phyloP scores from a whole-genome alignment of 495 filamentous ascomycete genomes.

The Trichocladium uniseriatum region DNA sequence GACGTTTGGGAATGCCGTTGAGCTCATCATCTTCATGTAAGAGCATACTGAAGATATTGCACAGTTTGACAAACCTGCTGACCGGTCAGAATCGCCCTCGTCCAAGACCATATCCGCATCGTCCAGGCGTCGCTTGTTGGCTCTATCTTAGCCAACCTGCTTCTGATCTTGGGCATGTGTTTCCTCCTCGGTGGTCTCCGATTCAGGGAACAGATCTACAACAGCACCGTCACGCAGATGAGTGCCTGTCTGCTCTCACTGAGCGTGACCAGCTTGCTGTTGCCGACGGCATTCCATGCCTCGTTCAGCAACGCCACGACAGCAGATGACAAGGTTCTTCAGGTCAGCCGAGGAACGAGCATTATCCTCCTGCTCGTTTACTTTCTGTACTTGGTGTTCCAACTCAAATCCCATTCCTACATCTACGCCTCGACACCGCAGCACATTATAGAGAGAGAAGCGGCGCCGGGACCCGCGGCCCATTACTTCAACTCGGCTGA shows the following conservation, averaged over 20 bases:
- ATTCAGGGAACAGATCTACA: slow-evolving; percentile 89
- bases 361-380: slow-evolving; percentile 82
- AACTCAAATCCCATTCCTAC: slow-evolving; percentile 85
- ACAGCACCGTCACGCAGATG: slow-evolving; percentile 91
- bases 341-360: slow-evolving; percentile 84
- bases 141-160: slow-evolving; percentile 77
- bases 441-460: slow-evolving; percentile 80
- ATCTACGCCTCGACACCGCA: slow-evolving; percentile 87
- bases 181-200: slow-evolving; percentile 80
- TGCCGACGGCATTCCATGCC: slow-evolving; percentile 89
- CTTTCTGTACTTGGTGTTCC: slow-evolving; percentile 76
- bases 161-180: slow-evolving; percentile 85
- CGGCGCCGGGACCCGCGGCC: slow-evolving; percentile 73
- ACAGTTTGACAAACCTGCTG: background rate
- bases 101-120: slow-evolving; percentile 75
- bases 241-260: slow-evolving; percentile 85
- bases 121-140: slow-evolving; percentile 84
- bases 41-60: no score
- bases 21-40: slow-evolving; percentile 27
- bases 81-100: slow-evolving; percentile 50
- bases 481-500: slow-evolving; percentile 66
- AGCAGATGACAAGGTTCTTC: slow-evolving; percentile 61
- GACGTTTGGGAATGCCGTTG: slow-evolving; percentile 83
- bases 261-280: slow-evolving; percentile 74
- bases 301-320: slow-evolving; percentile 55